These are phyloP conservation scores for Thelonectria blattea DNA, from an alignment of 2,329 filamentous ascomycete species.

Conservation along the genomic window DNA sequence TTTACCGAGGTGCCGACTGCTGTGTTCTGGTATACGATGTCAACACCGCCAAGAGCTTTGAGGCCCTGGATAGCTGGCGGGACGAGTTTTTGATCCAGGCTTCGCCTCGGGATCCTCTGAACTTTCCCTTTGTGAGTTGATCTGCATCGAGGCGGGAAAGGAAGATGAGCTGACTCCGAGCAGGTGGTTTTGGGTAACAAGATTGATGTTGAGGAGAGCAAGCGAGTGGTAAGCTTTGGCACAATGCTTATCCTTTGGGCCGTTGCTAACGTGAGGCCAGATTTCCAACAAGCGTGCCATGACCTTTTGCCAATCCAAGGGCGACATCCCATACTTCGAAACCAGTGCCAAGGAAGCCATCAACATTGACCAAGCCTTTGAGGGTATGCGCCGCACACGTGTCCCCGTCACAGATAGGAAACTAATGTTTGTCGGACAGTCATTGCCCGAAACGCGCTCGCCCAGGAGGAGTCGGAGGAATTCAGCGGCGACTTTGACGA, in stretches of 20 bases:
- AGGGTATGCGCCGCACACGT: constrained; percentile 58
- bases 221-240: constrained; percentile 71
- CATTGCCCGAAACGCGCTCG: constrained; percentile 92
- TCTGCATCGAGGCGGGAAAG: not conserved
- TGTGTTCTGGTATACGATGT: constrained; percentile 98
- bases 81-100: constrained; percentile 99
- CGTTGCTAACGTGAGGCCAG: constrained; percentile 47
- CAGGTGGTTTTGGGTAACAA: constrained; percentile 97
- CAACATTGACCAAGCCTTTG: constrained; percentile 87
- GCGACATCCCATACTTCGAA: constrained; percentile 98
- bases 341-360: constrained; percentile 98
- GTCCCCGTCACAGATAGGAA: not conserved
- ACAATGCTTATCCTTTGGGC: not conserved
- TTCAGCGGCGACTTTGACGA: constrained; percentile 98
- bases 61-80: constrained; percentile 96
- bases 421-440: constrained; percentile 58
- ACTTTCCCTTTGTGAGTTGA: constrained; percentile 87
- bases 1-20: constrained; percentile 97
- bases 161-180: constrained; percentile 29
- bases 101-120: constrained; percentile 93
- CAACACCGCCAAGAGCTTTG: constrained; percentile 99
- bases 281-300: constrained; percentile 95
- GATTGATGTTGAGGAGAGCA: constrained; percentile 98
- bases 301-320: constrained; percentile 97
- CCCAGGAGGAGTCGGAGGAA: constrained; percentile 97